Percentiles rank a stretch among this genome's conserved stretches.
Conservation (phyloP, 768 basidiomycete species). For the Russula abietina region DNA sequence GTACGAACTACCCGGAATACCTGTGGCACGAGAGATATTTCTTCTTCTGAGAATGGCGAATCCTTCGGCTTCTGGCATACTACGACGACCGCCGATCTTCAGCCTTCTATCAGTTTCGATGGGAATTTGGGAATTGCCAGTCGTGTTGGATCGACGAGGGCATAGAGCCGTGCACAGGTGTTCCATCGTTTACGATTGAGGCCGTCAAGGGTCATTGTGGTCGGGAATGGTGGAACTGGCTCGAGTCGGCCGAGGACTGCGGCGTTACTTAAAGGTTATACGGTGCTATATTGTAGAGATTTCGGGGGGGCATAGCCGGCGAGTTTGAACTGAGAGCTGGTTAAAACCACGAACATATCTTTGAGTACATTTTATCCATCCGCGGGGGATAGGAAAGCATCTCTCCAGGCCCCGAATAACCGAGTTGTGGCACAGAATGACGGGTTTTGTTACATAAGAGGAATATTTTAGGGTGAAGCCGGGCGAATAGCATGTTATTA, state of each 20-base stretch:
- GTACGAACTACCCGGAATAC: not conserved
- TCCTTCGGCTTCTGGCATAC: not conserved
- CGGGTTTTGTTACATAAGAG: not conserved
- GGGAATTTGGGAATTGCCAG: not conserved
- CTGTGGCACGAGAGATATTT: not conserved
- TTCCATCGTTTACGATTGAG: no score
- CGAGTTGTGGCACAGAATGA: not conserved
- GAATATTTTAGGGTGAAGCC: not conserved
- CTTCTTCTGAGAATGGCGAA: not conserved
- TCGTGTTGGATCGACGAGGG: not conserved
- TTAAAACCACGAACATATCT: no score
- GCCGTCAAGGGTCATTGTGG: no score
- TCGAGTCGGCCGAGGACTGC: no score
- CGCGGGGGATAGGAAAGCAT: no score
- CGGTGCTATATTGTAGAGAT: no score
- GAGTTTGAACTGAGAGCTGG: no score
- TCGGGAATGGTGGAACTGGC: no score
- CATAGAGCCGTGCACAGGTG: not conserved
- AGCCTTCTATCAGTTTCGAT: not conserved
- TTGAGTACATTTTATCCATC: no score
- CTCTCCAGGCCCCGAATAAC: not conserved
- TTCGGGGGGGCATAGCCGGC: no score
- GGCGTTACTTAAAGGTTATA: no score
- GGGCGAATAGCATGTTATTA: not conserved
- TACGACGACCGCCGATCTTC: conserved; percentile 13